Evolutionary conservation across 768 basidiomycete genomes (phyloP).

Genomic region (Pleurotus eryngii): DNA sequence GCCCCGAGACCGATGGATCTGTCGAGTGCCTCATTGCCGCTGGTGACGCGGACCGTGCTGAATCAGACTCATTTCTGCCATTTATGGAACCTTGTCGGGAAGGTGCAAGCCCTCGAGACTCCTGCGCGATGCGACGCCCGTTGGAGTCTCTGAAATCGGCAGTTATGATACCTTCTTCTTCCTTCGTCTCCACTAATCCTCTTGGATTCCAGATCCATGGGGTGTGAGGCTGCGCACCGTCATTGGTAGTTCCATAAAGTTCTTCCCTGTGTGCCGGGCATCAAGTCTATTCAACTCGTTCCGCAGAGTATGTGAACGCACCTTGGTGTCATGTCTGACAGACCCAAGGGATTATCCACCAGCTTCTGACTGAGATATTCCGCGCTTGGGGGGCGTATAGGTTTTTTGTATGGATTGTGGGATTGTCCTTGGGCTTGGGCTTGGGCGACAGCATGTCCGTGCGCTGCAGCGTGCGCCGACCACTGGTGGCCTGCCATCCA

Average conservation of each 20-base stretch:
- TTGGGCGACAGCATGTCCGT: slow-evolving; percentile 20
- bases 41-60: background rate
- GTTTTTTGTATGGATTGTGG: slow-evolving; percentile 64
- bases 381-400: slow-evolving; percentile 56
- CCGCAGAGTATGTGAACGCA: slow-evolving; percentile 27
- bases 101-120: slow-evolving; percentile 10
- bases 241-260: slow-evolving; percentile 25
- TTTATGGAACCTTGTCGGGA: slow-evolving; percentile 8
- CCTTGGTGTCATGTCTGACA: slow-evolving; percentile 65
- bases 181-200: slow-evolving; percentile 32
- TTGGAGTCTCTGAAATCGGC: slow-evolving; percentile 10
- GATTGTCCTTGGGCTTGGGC: slow-evolving; percentile 22
- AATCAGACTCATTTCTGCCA: background rate
- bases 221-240: slow-evolving; percentile 38
- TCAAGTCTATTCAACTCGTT: too few relatives aligned
- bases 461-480: slow-evolving; percentile 17
- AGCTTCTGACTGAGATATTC: slow-evolving; percentile 63
- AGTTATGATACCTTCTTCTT: slow-evolving; percentile 14
- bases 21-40: slow-evolving; percentile 4
- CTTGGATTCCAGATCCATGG: slow-evolving; percentile 77
- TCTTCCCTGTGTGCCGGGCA: slow-evolving; percentile 25
- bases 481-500: slow-evolving; percentile 25
- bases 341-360: slow-evolving; percentile 59
- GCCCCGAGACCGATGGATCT: slow-evolving; percentile 2
- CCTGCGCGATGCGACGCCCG: slow-evolving; percentile 15